Evolutionary conservation across 1,139 yeast species (phyloP), one percentile per base, ranked within the genome.

Genomic region (Meyerozyma carpophila): DNA sequence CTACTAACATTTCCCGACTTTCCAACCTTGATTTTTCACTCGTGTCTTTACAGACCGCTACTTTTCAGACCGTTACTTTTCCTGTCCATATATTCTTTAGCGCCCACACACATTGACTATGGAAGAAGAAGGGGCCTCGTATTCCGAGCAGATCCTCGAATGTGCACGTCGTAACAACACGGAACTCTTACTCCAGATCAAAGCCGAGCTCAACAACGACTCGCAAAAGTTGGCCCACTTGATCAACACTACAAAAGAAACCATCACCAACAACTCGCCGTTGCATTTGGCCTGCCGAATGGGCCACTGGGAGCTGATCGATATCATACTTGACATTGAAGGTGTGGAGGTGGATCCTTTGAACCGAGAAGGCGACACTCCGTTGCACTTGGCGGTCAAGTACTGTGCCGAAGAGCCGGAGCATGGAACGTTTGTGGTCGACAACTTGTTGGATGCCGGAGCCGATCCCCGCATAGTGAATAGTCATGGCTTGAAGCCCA

Each of bases 261-360:
- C 94, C 28, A 70, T 73, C 43, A 73, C 90, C 37, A 88, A 90
- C n/a, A 89, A 89, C 67, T 70, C 90, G 1, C 79, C 94, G 3
- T 71, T 93, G 42, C 98, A 93, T 64, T 64, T 93, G 41, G 89
- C 95, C 24, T 85, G 95, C 36, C 75, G 73, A 48, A 74, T 80
- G 52, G 98, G 98, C 3, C 79, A 89, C 46, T 87, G 85, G 79
- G 97, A 90, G 55, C 88, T 88, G 37, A 71, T 93, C 58, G 98
- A 93, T 58, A 68, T 75, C 40, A 69, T 93, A 26, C 73, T 93
- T 50, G 98, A 93, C 60, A 82, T 84, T 46, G 95, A 87, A 49
- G 97, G 95, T 2, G 91, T 91, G 21, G 96, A 90, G 55, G 82
- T 91, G 37, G 96, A 93, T 59, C 93, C 95, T 0, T 62, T 67